These are phyloP conservation scores for Persicaria maculosa DNA, from an alignment of 148 eudicot species.

Conservation along the genomic window DNA sequence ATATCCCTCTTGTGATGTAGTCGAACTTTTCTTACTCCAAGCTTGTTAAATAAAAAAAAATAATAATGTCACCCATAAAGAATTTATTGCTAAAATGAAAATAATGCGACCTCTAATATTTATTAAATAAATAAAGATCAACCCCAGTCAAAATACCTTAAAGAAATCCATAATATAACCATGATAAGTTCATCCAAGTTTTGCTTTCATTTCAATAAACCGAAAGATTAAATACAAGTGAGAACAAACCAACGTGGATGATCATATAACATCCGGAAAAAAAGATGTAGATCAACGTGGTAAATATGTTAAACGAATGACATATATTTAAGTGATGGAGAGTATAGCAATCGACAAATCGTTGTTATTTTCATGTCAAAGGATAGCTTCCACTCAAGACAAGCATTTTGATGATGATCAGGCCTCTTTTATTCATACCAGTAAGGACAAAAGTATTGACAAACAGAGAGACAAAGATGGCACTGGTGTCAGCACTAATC, in stretches of 20 bases:
- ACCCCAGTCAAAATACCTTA: background rate
- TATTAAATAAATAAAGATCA: background rate
- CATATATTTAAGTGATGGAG: background rate
- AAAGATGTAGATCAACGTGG: background rate
- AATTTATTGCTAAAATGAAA: background rate
- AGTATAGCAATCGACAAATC: background rate
- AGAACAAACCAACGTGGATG: background rate
- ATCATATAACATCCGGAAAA: background rate
- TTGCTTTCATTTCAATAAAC: background rate
- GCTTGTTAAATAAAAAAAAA: conserved; percentile 54
- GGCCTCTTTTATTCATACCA: background rate
- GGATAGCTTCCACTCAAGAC: background rate
- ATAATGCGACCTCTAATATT: background rate
- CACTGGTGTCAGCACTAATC: no score
- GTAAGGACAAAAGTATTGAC: conserved; percentile 1
- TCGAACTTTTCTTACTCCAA: conserved; percentile 72
- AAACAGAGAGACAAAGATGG: no score
- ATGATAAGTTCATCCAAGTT: background rate
- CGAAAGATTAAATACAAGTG: background rate
- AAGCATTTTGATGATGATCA: background rate
- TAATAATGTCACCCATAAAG: background rate
- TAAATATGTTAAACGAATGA: background rate
- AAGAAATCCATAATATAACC: background rate
- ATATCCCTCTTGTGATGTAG: conserved; percentile 86
- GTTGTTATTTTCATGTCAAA: background rate